Conservation (phyloP, 768 basidiomycete genomes). For the Boletellus emodensis region DNA sequence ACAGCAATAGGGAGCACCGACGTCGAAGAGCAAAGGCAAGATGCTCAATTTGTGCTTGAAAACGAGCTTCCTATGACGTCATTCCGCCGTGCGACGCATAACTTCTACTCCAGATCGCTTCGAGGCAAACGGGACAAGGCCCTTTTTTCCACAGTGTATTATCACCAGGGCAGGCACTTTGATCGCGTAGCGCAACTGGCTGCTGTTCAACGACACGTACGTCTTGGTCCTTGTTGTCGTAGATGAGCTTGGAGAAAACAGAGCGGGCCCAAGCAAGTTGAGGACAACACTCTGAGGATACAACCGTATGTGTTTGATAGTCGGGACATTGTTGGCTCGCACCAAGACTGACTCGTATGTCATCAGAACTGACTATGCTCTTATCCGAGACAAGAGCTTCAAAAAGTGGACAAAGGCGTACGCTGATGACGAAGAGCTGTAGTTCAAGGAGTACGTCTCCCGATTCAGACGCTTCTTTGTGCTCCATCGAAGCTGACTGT, state of each 20-base stretch:
- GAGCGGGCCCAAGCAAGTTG: slow-evolving; percentile 87
- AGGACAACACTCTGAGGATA: slow-evolving; percentile 95
- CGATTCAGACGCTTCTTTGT: not conserved
- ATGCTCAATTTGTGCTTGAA: no score
- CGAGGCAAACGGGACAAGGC: no score
- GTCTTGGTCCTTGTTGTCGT: slow-evolving; percentile 4
- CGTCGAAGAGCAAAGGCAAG: no score
- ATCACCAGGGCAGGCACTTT: no score
- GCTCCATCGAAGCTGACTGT: not conserved
- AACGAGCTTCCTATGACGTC: no score
- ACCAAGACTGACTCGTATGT: not conserved
- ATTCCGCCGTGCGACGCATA: no score
- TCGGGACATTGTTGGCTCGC: not conserved
- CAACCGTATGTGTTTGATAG: slow-evolving; percentile 59
- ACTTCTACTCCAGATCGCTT: no score
- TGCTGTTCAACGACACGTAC: slow-evolving; percentile 83
- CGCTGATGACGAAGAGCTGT: slow-evolving; percentile 77
- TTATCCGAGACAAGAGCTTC: slow-evolving; percentile 89
- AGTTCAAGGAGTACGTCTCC: slow-evolving; percentile 87
- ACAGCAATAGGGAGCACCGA: no score
- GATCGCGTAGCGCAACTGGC: no score
- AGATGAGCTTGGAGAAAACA: slow-evolving; percentile 95
- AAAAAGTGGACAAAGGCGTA: slow-evolving; percentile 85
- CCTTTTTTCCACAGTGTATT: no score
- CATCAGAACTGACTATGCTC: slow-evolving; percentile 77